Evolutionary conservation across 352 stramenopile species (phyloP).

Genomic region (Globisporangium spiculum): DNA sequence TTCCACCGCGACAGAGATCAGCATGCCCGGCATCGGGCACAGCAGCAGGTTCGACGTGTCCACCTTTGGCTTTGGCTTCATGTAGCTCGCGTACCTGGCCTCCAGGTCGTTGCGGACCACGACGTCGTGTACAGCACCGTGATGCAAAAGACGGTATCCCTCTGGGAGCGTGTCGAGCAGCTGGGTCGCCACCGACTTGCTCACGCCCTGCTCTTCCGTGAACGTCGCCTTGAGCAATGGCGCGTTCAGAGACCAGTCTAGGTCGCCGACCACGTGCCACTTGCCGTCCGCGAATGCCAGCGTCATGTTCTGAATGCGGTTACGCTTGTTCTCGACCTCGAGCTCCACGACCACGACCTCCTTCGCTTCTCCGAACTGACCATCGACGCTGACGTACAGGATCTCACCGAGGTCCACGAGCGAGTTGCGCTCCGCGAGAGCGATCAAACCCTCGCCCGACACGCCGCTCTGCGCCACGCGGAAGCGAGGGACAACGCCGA

Average conservation of each 20-base stretch:
- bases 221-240: slow-evolving; percentile 56
- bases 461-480: slow-evolving; percentile 29
- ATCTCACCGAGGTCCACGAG: slow-evolving; percentile 36
- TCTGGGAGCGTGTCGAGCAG: slow-evolving; percentile 59
- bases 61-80: slow-evolving; percentile 89
- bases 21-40: slow-evolving; percentile 95
- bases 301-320: slow-evolving; percentile 28
- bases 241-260: slow-evolving; percentile 62
- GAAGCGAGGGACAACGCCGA: slow-evolving; percentile 35
- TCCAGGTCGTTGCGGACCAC: slow-evolving; percentile 88
- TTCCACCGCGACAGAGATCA: slow-evolving; percentile 82
- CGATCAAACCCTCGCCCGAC: slow-evolving; percentile 33
- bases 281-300: slow-evolving; percentile 38
- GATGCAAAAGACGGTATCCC: slow-evolving; percentile 78
- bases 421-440: slow-evolving; percentile 43
- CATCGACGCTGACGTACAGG: slow-evolving; percentile 55
- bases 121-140: slow-evolving; percentile 87
- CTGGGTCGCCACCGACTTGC: slow-evolving; percentile 40
- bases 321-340: slow-evolving; percentile 37
- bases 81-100: slow-evolving; percentile 83
- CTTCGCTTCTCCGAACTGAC: slow-evolving; percentile 45
- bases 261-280: slow-evolving; percentile 49
- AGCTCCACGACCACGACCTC: slow-evolving; percentile 48
- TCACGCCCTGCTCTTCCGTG: slow-evolving; percentile 30
- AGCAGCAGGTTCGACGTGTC: slow-evolving; percentile 91